A percentile compares a stretch with the other conserved stretches of the same genome.
These are phyloP conservation scores for Rubia peregrina DNA, from an alignment of 305 asterid genomes.

Conservation along the genomic window DNA sequence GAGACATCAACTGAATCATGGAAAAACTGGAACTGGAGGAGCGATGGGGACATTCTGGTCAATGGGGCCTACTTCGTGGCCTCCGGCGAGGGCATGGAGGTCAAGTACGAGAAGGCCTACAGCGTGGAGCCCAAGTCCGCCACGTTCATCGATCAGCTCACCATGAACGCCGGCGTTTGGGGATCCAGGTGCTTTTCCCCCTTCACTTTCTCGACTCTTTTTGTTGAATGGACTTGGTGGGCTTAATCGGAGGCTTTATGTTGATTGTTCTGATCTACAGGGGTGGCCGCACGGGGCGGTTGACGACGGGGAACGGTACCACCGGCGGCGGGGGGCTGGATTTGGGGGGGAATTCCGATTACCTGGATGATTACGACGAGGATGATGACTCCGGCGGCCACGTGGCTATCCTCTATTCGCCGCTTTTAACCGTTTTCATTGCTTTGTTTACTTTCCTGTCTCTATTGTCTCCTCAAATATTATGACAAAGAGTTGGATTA, in stretches of 20 bases:
- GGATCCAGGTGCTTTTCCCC: slow-evolving; percentile 46
- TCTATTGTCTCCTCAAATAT: slow-evolving; percentile 17
- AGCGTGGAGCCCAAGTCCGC: slow-evolving; percentile 96
- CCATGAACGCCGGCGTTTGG: slow-evolving; percentile 78
- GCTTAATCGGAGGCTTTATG: neutral
- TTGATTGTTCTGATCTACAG: slow-evolving; percentile 24
- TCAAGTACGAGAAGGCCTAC: slow-evolving; percentile 87
- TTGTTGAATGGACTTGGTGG: neutral
- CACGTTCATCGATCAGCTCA: slow-evolving; percentile 60
- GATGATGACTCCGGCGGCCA: slow-evolving; percentile 32
- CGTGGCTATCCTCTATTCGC: slow-evolving; percentile 18
- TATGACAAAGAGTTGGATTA: slow-evolving; percentile 14
- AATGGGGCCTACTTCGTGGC: slow-evolving; percentile 93
- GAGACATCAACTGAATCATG: slow-evolving; percentile 54
- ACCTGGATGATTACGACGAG: slow-evolving; percentile 48
- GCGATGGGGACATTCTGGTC: slow-evolving; percentile 86
- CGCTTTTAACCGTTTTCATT: slow-evolving; percentile 18
- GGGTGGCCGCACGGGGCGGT: slow-evolving; percentile 56
- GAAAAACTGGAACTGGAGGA: slow-evolving; percentile 97
- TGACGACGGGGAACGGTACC: slow-evolving; percentile 45
- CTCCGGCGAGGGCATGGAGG: slow-evolving; percentile 77
- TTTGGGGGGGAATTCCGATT: slow-evolving; percentile 41
- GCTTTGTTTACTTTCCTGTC: slow-evolving; percentile 24
- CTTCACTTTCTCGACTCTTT: neutral
- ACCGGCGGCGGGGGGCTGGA: slow-evolving; percentile 26